Evolutionary conservation across 371 early-diverging fungal species (phyloP), one percentile per base, ranked within the genome.

Genomic region (Mortierella sp.): DNA sequence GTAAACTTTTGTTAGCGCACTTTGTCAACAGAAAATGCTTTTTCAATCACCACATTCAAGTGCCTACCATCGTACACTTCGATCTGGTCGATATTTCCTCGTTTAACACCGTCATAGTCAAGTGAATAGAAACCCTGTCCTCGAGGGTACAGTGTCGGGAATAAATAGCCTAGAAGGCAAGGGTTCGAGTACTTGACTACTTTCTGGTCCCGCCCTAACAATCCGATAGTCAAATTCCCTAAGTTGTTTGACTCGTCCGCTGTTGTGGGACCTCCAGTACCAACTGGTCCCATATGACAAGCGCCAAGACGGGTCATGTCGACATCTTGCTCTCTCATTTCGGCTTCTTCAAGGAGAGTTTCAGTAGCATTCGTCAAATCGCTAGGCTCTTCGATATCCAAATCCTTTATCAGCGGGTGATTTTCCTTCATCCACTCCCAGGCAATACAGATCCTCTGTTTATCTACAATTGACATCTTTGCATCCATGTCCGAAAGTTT

Each of bases 301-400:
- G 78, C 73, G 16, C 54, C 26, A 73, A 78, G 42, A 26, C 44
- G n/a, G 7, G 78, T 52, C 48, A 44, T 28, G 34, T 78, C 52
- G 26, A 73, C 72, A 38, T 11, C 14, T 75, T 70, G n/a, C 21
- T 52, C 55, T 1, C 2, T 28, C 52, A 31, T 16, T 24, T 65
- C 42, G 21, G 52, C 28, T n/a, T 75, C 0, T 8, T 47, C 65
- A 28, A 68, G 28, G 4, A 70, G 21, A 3, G 52, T 57, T 38
- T 77, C 72, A 1, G n/a, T 71, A 47, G 72, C 77, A n/a, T 72
- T 47, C 71, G n/a, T 77, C 54, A 77, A 34, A 42, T 77, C 72
- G 58, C 77, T 58, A 71, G 77, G 77, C 34, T 70, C 77, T n/a
- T 72, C 72, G 54, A 71, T 19, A 34, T 77, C 34, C 48, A 50